Percentiles rank a stretch among this genome's conserved stretches.
phyloP scores from a whole-genome alignment of 495 filamentous ascomycete species.

The Talaromyces wortmannii region DNA sequence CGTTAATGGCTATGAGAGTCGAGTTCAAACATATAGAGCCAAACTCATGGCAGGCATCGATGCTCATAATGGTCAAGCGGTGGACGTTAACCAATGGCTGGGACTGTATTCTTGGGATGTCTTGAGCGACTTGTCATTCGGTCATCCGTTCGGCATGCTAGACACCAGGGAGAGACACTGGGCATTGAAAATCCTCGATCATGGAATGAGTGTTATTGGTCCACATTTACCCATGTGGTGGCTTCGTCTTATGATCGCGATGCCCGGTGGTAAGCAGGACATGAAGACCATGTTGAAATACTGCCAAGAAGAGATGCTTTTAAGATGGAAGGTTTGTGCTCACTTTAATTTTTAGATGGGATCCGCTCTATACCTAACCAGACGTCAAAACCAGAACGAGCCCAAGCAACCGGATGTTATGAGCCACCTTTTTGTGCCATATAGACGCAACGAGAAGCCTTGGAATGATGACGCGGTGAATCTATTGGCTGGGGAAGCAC shows the following conservation, averaged over 20 bases:
- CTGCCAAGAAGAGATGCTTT: background rate
- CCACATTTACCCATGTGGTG: background rate
- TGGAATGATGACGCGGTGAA: constrained; percentile 8
- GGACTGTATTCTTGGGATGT: constrained; percentile 1
- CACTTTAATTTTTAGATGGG: background rate
- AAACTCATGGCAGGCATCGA: background rate
- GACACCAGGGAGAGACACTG: background rate
- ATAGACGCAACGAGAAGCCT: background rate
- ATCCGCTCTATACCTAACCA: constrained; percentile 3
- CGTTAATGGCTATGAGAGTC: constrained; percentile 10
- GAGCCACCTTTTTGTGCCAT: background rate
- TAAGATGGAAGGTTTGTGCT: background rate
- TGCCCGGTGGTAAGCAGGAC: background rate
- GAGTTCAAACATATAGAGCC: background rate
- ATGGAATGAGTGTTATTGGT: background rate
- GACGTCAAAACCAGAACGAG: constrained; percentile 3
- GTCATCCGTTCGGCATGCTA: constrained; percentile 1
- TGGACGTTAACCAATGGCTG: constrained; percentile 2
- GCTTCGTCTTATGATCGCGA: background rate
- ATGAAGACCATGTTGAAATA: too few relatives aligned
- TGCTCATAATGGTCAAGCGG: constrained; percentile 4
- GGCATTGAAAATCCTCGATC: background rate
- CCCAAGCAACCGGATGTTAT: constrained; percentile 5
- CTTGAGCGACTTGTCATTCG: constrained; percentile 3
- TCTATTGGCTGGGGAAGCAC: constrained; percentile 2